Percentiles rank a stretch among this genome's conserved stretches.
Evolutionary conservation across 352 stramenopile species (phyloP).

Genomic region (Globisporangium iwayamae): DNA sequence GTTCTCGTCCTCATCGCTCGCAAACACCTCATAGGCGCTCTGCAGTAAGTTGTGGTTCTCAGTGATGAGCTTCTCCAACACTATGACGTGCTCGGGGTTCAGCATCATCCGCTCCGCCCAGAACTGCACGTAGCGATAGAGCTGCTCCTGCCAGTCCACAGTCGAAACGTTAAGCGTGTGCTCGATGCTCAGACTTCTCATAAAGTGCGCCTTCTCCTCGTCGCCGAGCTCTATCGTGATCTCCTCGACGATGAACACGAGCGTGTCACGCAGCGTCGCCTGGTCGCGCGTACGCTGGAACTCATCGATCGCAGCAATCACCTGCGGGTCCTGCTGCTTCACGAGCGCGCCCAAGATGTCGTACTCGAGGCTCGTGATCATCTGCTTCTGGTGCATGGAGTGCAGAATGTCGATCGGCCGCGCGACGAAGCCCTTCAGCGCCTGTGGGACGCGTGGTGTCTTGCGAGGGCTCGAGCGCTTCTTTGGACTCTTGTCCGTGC

Average conservation of each 20-base stretch:
- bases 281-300: slow-evolving; percentile 41
- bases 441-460: slow-evolving; percentile 5
- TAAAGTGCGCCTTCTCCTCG: slow-evolving; percentile 51
- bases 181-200: slow-evolving; percentile 21
- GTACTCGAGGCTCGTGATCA: slow-evolving; percentile 61
- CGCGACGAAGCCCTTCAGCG: slow-evolving; percentile 14
- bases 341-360: slow-evolving; percentile 58
- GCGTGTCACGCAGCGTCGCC: slow-evolving; percentile 32
- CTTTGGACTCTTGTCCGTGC: not conserved
- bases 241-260: slow-evolving; percentile 58
- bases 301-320: slow-evolving; percentile 33
- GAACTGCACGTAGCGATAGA: slow-evolving; percentile 40
- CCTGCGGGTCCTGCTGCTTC: slow-evolving; percentile 50
- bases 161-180: slow-evolving; percentile 4
- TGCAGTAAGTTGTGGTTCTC: slow-evolving; percentile 64
- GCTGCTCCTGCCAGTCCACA: slow-evolving; percentile 43
- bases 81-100: slow-evolving; percentile 27
- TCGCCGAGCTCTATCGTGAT: slow-evolving; percentile 63
- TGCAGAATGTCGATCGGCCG: slow-evolving; percentile 38
- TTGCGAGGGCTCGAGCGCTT: slow-evolving; percentile 14
- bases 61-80: slow-evolving; percentile 38
- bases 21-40: slow-evolving; percentile 69
- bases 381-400: slow-evolving; percentile 46
- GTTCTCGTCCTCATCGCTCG: slow-evolving; percentile 46
- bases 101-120: slow-evolving; percentile 39